A percentile compares a stretch with the other conserved stretches of the same genome.
phyloP scores from a whole-genome alignment of 345 rosid genomes.

The Ailanthus altissimus region DNA sequence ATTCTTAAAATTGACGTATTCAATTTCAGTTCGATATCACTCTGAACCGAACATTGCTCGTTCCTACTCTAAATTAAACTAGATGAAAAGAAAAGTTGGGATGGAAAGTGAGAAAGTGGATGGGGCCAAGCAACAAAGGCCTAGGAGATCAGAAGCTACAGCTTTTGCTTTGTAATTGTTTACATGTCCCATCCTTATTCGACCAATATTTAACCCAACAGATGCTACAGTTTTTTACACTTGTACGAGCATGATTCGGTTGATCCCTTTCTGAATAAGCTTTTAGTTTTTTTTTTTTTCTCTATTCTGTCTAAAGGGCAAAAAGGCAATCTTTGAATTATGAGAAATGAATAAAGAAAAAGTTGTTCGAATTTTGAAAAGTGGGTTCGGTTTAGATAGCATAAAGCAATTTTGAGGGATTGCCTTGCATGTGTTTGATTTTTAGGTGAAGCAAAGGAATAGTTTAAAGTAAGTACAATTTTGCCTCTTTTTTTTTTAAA shows the following conservation, averaged over 20 bases:
- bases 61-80: too few relatives aligned
- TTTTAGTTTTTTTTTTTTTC: too few relatives aligned
- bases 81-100: too few relatives aligned
- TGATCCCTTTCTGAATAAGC: not conserved
- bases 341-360: not conserved
- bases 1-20: too few relatives aligned
- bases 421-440: not conserved
- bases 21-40: too few relatives aligned
- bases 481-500: not conserved
- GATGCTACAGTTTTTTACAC: not conserved
- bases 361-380: not conserved
- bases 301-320: too few relatives aligned
- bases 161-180: not conserved
- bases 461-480: not conserved
- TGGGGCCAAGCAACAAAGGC: too few relatives aligned
- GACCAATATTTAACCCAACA: not conserved
- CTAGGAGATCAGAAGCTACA: too few relatives aligned
- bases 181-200: not conserved
- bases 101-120: too few relatives aligned
- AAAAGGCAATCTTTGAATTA: constrained; percentile 9
- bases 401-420: not conserved
- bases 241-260: not conserved
- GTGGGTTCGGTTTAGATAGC: too few relatives aligned
- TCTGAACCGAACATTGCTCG: too few relatives aligned
- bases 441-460: not conserved